Evolutionary conservation across 169 alveolate species (phyloP).

Genomic region (Plasmodium sp.): DNA sequence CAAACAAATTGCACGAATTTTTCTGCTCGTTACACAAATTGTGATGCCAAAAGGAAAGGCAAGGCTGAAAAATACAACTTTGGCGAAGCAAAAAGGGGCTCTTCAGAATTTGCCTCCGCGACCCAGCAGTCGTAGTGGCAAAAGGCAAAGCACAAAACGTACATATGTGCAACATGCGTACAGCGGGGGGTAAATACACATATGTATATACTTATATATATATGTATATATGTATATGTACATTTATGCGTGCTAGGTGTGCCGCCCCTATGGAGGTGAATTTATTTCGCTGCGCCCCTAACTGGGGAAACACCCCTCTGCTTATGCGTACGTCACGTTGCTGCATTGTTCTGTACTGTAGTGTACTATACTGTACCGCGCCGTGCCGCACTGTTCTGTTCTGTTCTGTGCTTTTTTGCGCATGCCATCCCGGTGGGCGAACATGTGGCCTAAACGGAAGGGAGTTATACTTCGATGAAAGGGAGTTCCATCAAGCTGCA

Average conservation of each 20-base stretch:
- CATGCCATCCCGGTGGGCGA: background rate
- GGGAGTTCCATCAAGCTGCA: background rate
- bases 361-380: background rate
- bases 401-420: background rate
- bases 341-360: background rate
- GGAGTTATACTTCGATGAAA: background rate
- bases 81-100: conserved; percentile 9
- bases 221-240: background rate
- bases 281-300: background rate
- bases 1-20: conserved; percentile 9
- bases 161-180: background rate
- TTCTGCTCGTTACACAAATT: conserved; percentile 7
- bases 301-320: background rate
- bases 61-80: background rate
- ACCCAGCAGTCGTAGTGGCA: conserved; percentile 14
- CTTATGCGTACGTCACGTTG: background rate
- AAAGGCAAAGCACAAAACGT: conserved; percentile 15
- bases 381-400: background rate
- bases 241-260: background rate
- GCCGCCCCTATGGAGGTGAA: background rate
- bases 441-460: background rate
- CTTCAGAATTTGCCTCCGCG: conserved; percentile 34
- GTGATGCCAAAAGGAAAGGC: background rate
- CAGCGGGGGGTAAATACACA: background rate
- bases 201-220: background rate